Base-by-base conservation (phyloP, 495 filamentous ascomycete genomes). In the Xylaria cubensis region DNA sequence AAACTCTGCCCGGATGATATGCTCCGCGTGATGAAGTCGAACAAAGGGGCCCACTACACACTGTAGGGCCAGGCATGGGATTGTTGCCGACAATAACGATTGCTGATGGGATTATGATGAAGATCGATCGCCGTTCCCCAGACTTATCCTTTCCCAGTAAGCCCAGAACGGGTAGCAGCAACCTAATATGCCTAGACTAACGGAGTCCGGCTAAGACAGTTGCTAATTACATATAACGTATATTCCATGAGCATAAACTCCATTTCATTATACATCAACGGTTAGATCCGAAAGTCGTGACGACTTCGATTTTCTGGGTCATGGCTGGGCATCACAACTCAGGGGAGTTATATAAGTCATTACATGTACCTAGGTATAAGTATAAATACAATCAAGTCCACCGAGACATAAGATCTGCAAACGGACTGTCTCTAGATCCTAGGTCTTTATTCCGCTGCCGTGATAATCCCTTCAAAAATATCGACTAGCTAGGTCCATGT, bases 251-350 rank as follows among this genome's bases (percentile, higher is more conserved):
- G 10, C 9, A 51, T 51, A 13, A 29, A 58, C 29, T 29, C 29
- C 12, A 58, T 58, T 58, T 32, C 13, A 58, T 29, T 32, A 58
- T 58, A 26, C 26, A 61, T 24, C 15, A 65, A 34, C 42, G 62
- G 62, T 34, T 50, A 65, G 62, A 65, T 65, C 26, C 41, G 17
- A 50, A 50, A 69, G 67, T 69, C 56, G 44, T 69, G 67, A 69
- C 67, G 67, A 67, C 65, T 56, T 42, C 50, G 65, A 67, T 29
- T 41, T 19, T 50, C 56, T 32, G 19, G 34, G 32, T 32, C 36
- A 56, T 32, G 8, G 48, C 15, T 61, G 10, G 29, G 58, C 21
- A 51, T 26, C 17, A 41, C 21, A 41, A 41, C 17, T 42, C 36
- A 63, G 29, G 24, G 15, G 48, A n/a, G n/a, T 21, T 51, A 21